Percentiles rank a stretch among this genome's conserved stretches.
These are phyloP conservation scores for Sugiyamaella boreocaroliniensis DNA, from an alignment of 805 yeast genomes.

Conservation along the genomic window DNA sequence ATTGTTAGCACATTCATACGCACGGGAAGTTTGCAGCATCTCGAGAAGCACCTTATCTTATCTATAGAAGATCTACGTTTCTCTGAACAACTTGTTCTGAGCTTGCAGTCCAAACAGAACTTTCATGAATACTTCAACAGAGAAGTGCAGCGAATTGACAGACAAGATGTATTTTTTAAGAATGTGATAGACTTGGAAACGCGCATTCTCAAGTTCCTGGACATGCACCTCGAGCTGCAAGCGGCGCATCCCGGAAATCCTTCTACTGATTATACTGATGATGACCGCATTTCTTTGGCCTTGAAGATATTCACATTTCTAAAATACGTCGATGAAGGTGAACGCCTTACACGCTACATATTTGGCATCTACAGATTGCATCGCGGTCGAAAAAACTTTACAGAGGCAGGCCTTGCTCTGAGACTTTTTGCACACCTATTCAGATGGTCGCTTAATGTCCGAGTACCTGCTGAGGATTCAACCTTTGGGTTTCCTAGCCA, in stretches of 20 bases:
- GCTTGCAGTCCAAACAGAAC: not conserved
- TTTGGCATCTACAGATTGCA: conserved; percentile 66
- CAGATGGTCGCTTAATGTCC: conserved; percentile 49
- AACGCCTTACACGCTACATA: conserved; percentile 70
- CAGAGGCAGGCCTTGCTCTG: conserved; percentile 78
- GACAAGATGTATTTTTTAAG: not conserved
- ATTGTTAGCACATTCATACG: not conserved
- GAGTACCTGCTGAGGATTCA: conserved; percentile 57
- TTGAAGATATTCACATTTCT: conserved; percentile 70
- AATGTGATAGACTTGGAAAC: not conserved
- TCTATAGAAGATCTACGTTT: conserved; percentile 47
- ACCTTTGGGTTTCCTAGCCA: conserved; percentile 62
- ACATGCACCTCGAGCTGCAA: conserved; percentile 57
- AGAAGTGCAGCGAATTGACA: not conserved
- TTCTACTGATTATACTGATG: conserved; percentile 62
- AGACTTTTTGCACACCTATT: conserved; percentile 72
- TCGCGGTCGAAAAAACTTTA: conserved; percentile 50
- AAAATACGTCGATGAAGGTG: conserved; percentile 72
- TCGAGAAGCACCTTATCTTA: conserved; percentile 18
- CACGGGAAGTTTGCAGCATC: not conserved
- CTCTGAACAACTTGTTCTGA: not conserved
- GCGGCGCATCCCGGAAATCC: conserved; percentile 76
- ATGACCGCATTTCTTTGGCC: conserved; percentile 57
- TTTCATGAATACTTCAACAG: not conserved
- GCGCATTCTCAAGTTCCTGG: conserved; percentile 44